Evolutionary conservation across 106 monocot genomes (phyloP).

Genomic region (Hemerocallis citrina): DNA sequence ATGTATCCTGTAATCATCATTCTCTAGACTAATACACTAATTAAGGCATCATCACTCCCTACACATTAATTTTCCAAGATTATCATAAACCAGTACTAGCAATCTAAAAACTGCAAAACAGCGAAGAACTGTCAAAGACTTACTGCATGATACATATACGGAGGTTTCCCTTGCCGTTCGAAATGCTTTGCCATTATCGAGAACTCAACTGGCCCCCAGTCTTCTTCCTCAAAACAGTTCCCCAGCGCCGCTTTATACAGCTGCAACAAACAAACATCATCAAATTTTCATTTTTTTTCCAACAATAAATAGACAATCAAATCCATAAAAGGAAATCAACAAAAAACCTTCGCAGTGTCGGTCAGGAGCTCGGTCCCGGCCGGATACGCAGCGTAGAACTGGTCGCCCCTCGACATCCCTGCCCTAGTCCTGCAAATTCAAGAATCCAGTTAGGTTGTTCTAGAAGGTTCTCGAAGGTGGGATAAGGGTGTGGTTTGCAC

Average conservation of each 20-base stretch:
- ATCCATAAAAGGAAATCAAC: background rate
- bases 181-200: conserved; percentile 96
- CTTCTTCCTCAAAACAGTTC: conserved; percentile 83
- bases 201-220: conserved; percentile 95
- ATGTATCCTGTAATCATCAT: too few species aligned
- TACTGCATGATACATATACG: conserved; percentile 93
- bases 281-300: background rate
- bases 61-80: too few species aligned
- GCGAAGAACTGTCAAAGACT: conserved; percentile 19
- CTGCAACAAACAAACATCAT: conserved; percentile 18
- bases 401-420: conserved; percentile 79
- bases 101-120: too few species aligned
- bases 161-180: conserved; percentile 93
- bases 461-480: background rate
- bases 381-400: conserved; percentile 82
- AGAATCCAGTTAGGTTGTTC: background rate
- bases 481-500: conserved; percentile 16
- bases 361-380: conserved; percentile 79
- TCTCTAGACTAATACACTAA: too few species aligned
- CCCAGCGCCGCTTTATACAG: conserved; percentile 91
- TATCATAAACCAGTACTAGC: too few species aligned
- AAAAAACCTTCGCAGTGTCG: conserved; percentile 65
- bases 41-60: too few species aligned
- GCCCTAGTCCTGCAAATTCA: conserved; percentile 66
- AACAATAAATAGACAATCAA: background rate